Percentiles rank a stretch among this genome's conserved stretches.
phyloP scores from a whole-genome alignment of 495 filamentous ascomycete genomes.

The Cercophora samala region DNA sequence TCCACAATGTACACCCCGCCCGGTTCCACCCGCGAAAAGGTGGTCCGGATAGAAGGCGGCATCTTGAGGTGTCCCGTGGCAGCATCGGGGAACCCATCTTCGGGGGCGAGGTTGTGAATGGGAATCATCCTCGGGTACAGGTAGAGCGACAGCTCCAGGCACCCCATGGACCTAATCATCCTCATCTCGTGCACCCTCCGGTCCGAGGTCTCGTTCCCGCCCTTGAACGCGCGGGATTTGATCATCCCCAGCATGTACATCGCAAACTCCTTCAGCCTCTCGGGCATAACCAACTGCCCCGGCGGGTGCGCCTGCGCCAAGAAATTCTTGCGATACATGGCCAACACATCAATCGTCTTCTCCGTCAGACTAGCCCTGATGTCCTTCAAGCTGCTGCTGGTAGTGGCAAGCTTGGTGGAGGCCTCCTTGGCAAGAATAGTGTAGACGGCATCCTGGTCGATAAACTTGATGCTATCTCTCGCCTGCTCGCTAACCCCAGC shows the following conservation, averaged over 20 bases:
- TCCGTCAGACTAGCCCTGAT: constrained; percentile 80
- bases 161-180: constrained; percentile 81
- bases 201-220: constrained; percentile 87
- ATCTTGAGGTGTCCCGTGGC: constrained; percentile 82
- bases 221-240: constrained; percentile 92
- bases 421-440: constrained; percentile 89
- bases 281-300: constrained; percentile 89
- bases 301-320: constrained; percentile 76
- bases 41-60: constrained; percentile 74
- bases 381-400: constrained; percentile 79
- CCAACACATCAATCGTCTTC: constrained; percentile 91
- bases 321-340: constrained; percentile 88
- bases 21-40: constrained; percentile 84
- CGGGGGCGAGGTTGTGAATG: constrained; percentile 82
- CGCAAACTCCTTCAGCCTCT: constrained; percentile 92
- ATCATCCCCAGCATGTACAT: constrained; percentile 96
- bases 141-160: constrained; percentile 81
- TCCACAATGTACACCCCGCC: constrained; percentile 98
- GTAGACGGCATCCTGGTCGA: constrained; percentile 92
- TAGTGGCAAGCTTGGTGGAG: constrained; percentile 64
- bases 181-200: constrained; percentile 87
- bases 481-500: constrained; percentile 83
- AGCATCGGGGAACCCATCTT: constrained; percentile 79
- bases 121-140: constrained; percentile 93
- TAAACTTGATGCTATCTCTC: constrained; percentile 79